Conservation (phyloP, 495 filamentous ascomycete genomes). For the Hypoxylon fuscum region DNA sequence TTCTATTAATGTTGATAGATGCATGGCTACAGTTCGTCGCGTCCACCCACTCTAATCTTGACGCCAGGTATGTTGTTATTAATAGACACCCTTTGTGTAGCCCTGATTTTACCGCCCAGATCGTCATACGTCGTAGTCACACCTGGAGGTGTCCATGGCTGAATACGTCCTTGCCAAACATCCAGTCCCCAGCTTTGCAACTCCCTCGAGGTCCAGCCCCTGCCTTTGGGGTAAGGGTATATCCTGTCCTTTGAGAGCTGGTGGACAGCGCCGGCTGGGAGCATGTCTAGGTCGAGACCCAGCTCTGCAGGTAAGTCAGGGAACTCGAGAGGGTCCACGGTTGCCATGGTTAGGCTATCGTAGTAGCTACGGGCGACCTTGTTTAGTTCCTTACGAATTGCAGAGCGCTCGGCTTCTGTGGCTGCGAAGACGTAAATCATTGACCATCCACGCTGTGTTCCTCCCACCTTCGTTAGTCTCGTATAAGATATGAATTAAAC, state of each 20-base stretch:
- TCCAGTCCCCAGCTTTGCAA: conserved; percentile 47
- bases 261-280: conserved; percentile 48
- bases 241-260: conserved; percentile 47
- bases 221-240: conserved; percentile 45
- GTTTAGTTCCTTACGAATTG: conserved; percentile 44
- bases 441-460: conserved; percentile 46
- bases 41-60: conserved; percentile 42
- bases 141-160: conserved; percentile 47
- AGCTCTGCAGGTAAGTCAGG: conserved; percentile 46
- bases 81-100: conserved; percentile 37
- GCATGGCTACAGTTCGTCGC: conserved; percentile 47
- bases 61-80: conserved; percentile 39
- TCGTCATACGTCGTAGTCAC: conserved; percentile 42
- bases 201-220: conserved; percentile 27
- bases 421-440: conserved; percentile 55
- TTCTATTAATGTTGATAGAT: no score
- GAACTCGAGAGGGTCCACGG: conserved; percentile 56
- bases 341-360: conserved; percentile 49
- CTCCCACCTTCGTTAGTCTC: conserved; percentile 3
- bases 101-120: conserved; percentile 30
- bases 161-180: conserved; percentile 45
- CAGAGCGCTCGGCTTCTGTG: conserved; percentile 38
- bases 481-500: neutral
- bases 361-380: conserved; percentile 51
- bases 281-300: conserved; percentile 40